phyloP scores from a whole-genome alignment of 129 eudicot genomes.

The Deinandra increscens region DNA sequence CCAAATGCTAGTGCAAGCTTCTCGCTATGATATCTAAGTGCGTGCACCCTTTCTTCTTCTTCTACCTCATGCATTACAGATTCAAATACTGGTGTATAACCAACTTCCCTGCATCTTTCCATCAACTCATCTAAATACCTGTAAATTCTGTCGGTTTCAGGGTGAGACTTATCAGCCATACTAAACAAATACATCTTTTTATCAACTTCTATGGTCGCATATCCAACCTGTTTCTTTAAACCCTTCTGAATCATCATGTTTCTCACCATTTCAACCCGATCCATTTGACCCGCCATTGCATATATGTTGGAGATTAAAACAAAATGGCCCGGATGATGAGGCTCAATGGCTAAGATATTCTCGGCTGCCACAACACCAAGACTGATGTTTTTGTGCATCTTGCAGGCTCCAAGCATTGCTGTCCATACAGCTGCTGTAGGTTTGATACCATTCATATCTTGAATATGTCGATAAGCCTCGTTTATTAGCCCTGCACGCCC shows the following conservation, averaged over 20 bases:
- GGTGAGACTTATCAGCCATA: constrained; percentile 58
- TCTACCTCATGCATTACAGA: constrained; percentile 66
- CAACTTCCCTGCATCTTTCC: constrained; percentile 42
- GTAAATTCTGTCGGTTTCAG: constrained; percentile 42
- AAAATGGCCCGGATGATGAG: constrained; percentile 60
- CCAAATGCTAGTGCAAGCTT: constrained; percentile 66
- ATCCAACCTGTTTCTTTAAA: constrained; percentile 66
- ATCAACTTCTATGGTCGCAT: constrained; percentile 57
- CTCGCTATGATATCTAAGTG: constrained; percentile 64
- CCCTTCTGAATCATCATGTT: constrained; percentile 55
- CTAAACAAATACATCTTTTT: constrained; percentile 50
- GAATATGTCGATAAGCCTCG: constrained; percentile 48
- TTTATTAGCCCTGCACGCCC: constrained; percentile 57
- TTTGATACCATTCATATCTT: constrained; percentile 25
- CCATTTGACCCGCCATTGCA: constrained; percentile 67
- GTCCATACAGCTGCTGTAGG: constrained; percentile 57
- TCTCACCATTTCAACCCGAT: constrained; percentile 50
- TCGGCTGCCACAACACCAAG: constrained; percentile 59
- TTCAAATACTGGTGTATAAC: constrained; percentile 48
- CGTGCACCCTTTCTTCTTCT: constrained; percentile 59
- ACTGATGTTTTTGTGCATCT: constrained; percentile 54
- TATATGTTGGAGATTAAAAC: constrained; percentile 53
- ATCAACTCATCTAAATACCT: constrained; percentile 52
- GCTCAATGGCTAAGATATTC: constrained; percentile 50
- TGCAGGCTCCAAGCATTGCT: constrained; percentile 72